A percentile compares a stretch with the other conserved stretches of the same genome.
phyloP scores from a whole-genome alignment of 257 asterid species.

The Ilex asprella region DNA sequence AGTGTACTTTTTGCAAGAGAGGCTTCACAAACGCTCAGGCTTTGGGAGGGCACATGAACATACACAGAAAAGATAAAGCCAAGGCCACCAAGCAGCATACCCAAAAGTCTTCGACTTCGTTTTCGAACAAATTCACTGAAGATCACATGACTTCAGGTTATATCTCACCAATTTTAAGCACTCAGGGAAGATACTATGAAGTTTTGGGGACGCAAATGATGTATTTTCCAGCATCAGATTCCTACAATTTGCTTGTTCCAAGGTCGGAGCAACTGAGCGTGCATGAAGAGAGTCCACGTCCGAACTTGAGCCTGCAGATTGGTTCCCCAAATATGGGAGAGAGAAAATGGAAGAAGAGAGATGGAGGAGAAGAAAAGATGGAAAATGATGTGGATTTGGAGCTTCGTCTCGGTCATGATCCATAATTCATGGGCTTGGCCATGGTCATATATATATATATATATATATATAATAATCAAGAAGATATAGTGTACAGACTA shows the following conservation, averaged over 20 bases:
- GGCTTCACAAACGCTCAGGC: slow-evolving; percentile 93
- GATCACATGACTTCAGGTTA: slow-evolving; percentile 15
- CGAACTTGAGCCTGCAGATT: slow-evolving; percentile 30
- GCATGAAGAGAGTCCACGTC: slow-evolving; percentile 18
- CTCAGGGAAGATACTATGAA: neutral
- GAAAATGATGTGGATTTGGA: slow-evolving; percentile 70
- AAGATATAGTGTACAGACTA: no score
- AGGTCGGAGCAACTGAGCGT: neutral
- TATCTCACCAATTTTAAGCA: slow-evolving; percentile 12
- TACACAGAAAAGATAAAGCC: slow-evolving; percentile 72
- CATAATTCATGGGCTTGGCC: slow-evolving; percentile 7
- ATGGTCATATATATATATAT: no score
- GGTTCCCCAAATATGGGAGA: slow-evolving; percentile 24
- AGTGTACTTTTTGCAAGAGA: slow-evolving; percentile 69
- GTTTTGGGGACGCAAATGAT: slow-evolving; percentile 24
- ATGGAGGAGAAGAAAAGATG: slow-evolving; percentile 14
- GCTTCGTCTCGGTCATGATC: slow-evolving; percentile 78
- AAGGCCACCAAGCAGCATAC: slow-evolving; percentile 36
- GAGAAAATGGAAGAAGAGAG: slow-evolving; percentile 11
- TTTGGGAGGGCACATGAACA: slow-evolving; percentile 91
- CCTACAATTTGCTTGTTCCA: slow-evolving; percentile 8
- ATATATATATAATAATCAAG: no score
- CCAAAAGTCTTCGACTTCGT: slow-evolving; percentile 5
- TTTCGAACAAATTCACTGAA: slow-evolving; percentile 14
- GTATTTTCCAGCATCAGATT: slow-evolving; percentile 48